Percentiles rank a stretch among this genome's conserved stretches.
phyloP scores from a whole-genome alignment of 2,329 filamentous ascomycete species.

The Aureobasidium subglaciale region DNA sequence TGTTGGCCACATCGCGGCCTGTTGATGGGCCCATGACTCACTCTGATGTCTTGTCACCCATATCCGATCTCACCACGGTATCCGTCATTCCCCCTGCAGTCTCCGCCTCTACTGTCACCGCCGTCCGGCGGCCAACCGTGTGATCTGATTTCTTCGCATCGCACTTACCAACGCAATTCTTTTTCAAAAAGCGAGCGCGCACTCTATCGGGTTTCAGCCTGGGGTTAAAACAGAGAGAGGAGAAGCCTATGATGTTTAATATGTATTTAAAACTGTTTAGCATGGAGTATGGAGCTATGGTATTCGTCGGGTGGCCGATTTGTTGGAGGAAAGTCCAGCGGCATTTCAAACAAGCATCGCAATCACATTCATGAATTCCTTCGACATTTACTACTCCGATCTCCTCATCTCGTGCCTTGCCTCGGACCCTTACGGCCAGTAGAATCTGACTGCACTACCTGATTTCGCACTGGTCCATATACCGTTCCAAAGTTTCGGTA shows the following conservation, averaged over 20 bases:
- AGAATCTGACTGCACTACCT: too few species aligned
- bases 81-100: neutral
- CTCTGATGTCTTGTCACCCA: neutral
- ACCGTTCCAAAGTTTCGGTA: too few species aligned
- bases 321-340: neutral
- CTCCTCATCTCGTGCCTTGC: neutral
- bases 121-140: neutral
- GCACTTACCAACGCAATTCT: too few species aligned
- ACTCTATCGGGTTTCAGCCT: constrained; percentile 7
- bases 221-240: neutral
- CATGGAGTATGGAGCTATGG: constrained; percentile 4
- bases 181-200: too few species aligned
- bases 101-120: neutral
- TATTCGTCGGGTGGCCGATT: neutral
- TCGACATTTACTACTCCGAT: neutral
- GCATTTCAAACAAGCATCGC: neutral
- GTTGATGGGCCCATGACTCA: constrained; percentile 8
- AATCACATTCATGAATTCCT: neutral
- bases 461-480: too few species aligned
- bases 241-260: constrained; percentile 4
- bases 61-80: neutral
- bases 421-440: too few species aligned
- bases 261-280: constrained; percentile 10
- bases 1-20: constrained; percentile 13
- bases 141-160: too few species aligned